Conservation (phyloP, 257 asterid genomes). For the Linderniella brevidens region DNA sequence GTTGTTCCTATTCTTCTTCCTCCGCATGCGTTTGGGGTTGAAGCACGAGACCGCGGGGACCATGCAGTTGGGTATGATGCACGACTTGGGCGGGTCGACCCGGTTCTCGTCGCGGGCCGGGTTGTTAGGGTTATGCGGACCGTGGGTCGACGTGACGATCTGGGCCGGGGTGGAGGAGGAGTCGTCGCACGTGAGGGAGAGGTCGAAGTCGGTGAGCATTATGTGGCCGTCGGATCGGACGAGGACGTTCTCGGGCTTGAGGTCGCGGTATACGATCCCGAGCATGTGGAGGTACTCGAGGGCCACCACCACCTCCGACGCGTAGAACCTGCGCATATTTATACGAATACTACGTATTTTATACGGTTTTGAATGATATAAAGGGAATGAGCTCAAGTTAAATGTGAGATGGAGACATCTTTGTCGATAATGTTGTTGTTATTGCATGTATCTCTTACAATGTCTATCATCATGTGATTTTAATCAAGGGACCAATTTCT, state of each 20-base stretch:
- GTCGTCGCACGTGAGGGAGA: slow-evolving; percentile 42
- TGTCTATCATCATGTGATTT: too few species aligned
- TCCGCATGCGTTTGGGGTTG: slow-evolving; percentile 33
- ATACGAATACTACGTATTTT: too few species aligned
- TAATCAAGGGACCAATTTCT: too few species aligned
- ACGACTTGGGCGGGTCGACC: slow-evolving; percentile 35
- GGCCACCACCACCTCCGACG: slow-evolving; percentile 60
- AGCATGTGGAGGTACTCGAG: slow-evolving; percentile 63
- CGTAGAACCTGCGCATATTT: slow-evolving; percentile 29
- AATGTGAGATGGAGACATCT: too few species aligned
- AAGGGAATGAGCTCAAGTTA: too few species aligned
- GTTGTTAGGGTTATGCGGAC: neutral
- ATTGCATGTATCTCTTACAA: too few species aligned
- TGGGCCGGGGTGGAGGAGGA: slow-evolving; percentile 59
- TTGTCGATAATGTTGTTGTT: too few species aligned
- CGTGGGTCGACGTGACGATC: slow-evolving; percentile 20
- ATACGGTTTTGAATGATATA: too few species aligned
- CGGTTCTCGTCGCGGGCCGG: slow-evolving; percentile 10
- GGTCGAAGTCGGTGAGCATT: slow-evolving; percentile 69
- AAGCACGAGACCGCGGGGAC: slow-evolving; percentile 61
- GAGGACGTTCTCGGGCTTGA: slow-evolving; percentile 62
- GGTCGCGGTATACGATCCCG: slow-evolving; percentile 62
- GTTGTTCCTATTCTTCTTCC: too few species aligned
- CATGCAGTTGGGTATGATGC: slow-evolving; percentile 58
- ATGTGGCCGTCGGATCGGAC: slow-evolving; percentile 62